Conservation (phyloP, 1,284 basidiomycete species). For the Porogramme epimiltina region DNA sequence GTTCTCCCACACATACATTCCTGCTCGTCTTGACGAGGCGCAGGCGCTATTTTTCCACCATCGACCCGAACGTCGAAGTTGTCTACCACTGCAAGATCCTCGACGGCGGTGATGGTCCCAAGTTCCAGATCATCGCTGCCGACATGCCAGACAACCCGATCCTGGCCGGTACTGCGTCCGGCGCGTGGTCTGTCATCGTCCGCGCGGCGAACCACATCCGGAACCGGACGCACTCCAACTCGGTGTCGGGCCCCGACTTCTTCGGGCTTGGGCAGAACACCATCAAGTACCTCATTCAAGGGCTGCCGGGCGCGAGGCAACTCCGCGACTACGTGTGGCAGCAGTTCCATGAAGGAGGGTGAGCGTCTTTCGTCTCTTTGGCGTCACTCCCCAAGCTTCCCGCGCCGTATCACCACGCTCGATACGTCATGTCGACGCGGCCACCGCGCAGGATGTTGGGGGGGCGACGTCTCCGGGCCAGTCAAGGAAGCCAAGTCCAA, state of each 20-base stretch:
- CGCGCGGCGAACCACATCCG: conserved; percentile 77
- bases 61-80: conserved; percentile 63
- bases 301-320: conserved; percentile 68
- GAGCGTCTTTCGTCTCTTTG: conserved; percentile 38
- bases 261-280: conserved; percentile 83
- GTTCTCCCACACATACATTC: background rate
- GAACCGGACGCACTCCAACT: conserved; percentile 78
- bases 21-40: background rate
- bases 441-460: background rate
- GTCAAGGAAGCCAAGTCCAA: conserved; percentile 4
- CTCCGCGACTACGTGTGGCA: conserved; percentile 82
- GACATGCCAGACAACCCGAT: conserved; percentile 69
- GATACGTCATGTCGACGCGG: background rate
- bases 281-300: conserved; percentile 83
- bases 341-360: conserved; percentile 80
- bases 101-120: conserved; percentile 79
- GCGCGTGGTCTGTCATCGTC: conserved; percentile 80
- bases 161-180: conserved; percentile 80
- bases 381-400: no score
- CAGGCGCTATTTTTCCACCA: conserved; percentile 76
- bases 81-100: conserved; percentile 82
- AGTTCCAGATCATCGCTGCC: conserved; percentile 75
- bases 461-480: conserved; percentile 1
- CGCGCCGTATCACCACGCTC: conserved; percentile 5
- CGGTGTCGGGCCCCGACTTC: conserved; percentile 83